Evolutionary conservation across 805 yeast species (phyloP), one percentile per base, ranked within the genome.

Genomic region (Cyberlindnera xishuangbannaensis): DNA sequence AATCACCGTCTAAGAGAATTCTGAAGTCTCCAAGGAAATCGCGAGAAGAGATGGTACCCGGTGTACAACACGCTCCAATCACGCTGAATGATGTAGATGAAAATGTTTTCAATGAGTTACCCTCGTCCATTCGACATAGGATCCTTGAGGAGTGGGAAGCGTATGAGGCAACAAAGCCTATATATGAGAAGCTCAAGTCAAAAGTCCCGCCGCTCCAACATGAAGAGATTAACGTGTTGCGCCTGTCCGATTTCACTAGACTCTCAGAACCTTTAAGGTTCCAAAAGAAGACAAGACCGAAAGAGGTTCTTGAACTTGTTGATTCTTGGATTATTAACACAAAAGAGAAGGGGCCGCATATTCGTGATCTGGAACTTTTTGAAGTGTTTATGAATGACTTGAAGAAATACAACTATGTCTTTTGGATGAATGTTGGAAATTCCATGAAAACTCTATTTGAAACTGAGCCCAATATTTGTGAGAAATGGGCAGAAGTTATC

Each of bases 321-420:
- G 45, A 44, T 7, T 30, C 43, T 3, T 69, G 76, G 76, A 45
- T 67, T 1, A 41, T 38, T 7, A 44, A 43, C n/a, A 58, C 67
- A 2, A 40, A 51, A 3, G 34, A 35, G 0, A 48, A 43, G 15
- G 65, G 66, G 0, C 75, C 75, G 3, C 64, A 61, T 37, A 40
- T 31, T 6, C 63, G 56, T 20, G 77, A 71, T 39, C 42, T 64
- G 2, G 44, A 40, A 10, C 36, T 62, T 15, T 65, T 71, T 27
- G 51, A 53, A 20, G 43, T 38, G 10, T 70, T 58, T 43, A 34
- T 69, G 23, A 30, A 39, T 6, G 44, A 43, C 10, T 40, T 68
- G 9, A 42, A 53, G 6, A 40, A 36, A 10, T 30, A 53, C 7
- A 59, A 61, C 36, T 36, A 47, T 27, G 42, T 56, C 2, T 33